Evolutionary conservation across 441 rosid species (phyloP).

Genomic region (Macaranga tanarius): DNA sequence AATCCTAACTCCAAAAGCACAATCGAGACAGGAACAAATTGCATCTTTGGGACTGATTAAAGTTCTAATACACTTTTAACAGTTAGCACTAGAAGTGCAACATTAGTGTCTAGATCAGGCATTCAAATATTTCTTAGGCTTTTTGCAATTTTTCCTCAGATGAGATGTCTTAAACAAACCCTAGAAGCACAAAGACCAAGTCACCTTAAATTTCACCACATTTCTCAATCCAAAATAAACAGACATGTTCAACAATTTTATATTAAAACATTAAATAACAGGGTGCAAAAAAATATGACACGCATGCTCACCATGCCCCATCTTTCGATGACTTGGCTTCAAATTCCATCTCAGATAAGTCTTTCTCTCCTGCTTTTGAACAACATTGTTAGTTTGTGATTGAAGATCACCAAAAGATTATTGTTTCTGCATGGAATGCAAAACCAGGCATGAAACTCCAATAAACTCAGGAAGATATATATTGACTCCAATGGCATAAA

Average conservation of each 20-base stretch:
- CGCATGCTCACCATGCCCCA: constrained; percentile 58
- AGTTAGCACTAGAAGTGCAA: not conserved
- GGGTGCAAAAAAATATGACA: not conserved
- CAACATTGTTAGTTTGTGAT: constrained; percentile 6
- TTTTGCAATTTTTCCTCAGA: not conserved
- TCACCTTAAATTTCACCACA: not conserved
- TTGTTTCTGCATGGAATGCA: constrained; percentile 3
- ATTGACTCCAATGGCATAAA: too few relatives aligned
- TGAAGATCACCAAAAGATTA: not conserved
- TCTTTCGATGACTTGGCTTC: constrained; percentile 76
- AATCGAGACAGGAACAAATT: not conserved
- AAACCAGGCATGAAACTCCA: constrained; percentile 12
- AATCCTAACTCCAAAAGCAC: not conserved
- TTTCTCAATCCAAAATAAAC: not conserved
- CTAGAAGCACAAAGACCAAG: not conserved
- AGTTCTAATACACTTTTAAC: not conserved
- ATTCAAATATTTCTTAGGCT: not conserved
- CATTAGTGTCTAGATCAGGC: not conserved
- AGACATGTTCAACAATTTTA: not conserved
- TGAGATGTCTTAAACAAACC: not conserved
- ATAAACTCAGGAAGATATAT: not conserved
- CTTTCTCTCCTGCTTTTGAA: constrained; percentile 34
- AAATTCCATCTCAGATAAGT: constrained; percentile 44
- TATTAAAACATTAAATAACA: not conserved
- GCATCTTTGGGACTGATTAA: not conserved